Evolutionary conservation across 2,329 filamentous ascomycete species (phyloP).

Genomic region (Chaetomiaceae sp.): DNA sequence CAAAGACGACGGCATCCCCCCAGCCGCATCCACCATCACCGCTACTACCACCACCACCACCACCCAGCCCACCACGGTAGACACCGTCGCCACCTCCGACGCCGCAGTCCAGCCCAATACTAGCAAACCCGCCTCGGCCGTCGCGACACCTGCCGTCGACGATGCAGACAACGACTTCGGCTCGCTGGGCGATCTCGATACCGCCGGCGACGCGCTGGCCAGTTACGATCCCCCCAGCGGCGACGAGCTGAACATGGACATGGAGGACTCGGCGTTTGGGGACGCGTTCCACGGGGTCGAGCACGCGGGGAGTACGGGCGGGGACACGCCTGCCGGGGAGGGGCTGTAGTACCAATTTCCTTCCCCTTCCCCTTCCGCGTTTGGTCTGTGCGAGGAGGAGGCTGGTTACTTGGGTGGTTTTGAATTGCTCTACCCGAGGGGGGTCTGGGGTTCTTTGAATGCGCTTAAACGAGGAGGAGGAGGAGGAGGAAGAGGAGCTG

Average conservation of each 20-base stretch:
- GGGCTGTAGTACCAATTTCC: conserved; percentile 9
- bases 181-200: conserved; percentile 62
- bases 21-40: background rate
- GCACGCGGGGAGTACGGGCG: conserved; percentile 17
- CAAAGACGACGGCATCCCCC: conserved; percentile 44
- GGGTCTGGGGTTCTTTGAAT: too few species aligned
- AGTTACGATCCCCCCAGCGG: conserved; percentile 49
- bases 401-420: too few species aligned
- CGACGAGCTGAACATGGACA: conserved; percentile 57
- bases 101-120: too few species aligned
- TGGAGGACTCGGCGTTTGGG: conserved; percentile 75
- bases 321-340: conserved; percentile 18
- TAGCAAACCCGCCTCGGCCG: conserved; percentile 40
- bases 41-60: conserved; percentile 20
- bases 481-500: too few species aligned
- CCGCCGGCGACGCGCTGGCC: conserved; percentile 66
- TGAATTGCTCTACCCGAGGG: too few species aligned
- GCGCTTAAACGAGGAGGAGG: too few species aligned
- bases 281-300: conserved; percentile 71
- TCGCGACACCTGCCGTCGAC: conserved; percentile 42
- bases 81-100: background rate
- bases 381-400: too few species aligned
- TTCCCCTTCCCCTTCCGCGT: too few species aligned
- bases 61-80: background rate
- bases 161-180: conserved; percentile 55